phyloP scores from a whole-genome alignment of 768 basidiomycete genomes.

The Nidula microcarpa region DNA sequence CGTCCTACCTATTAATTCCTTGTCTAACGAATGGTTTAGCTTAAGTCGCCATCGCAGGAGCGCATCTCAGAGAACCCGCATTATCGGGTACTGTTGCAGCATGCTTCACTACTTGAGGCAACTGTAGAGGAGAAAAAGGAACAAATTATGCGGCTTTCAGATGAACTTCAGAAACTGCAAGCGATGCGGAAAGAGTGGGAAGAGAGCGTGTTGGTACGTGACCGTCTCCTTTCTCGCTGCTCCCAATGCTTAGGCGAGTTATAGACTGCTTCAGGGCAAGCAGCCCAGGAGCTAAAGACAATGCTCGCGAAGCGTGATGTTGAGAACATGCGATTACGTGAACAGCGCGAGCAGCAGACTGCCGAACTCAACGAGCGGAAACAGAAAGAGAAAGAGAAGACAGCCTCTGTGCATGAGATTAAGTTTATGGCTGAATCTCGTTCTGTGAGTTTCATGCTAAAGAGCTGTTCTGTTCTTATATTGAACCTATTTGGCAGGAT shows the following conservation, averaged over 20 bases:
- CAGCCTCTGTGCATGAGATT: conserved; percentile 59
- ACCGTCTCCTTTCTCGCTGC: too few species aligned
- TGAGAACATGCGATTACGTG: conserved; percentile 67
- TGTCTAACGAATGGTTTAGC: conserved; percentile 17
- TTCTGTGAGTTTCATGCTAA: conserved; percentile 30
- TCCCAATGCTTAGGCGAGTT: too few species aligned
- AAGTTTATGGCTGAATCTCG: conserved; percentile 64
- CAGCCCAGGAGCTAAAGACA: conserved; percentile 59
- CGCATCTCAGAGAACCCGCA: conserved; percentile 41
- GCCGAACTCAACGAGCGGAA: conserved; percentile 70
- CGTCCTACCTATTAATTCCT: conserved; percentile 1
- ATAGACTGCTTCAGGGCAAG: conserved; percentile 38
- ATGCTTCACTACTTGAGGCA: conserved; percentile 45
- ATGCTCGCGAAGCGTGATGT: conserved; percentile 61
- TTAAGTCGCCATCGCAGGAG: conserved; percentile 40
- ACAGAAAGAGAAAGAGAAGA: conserved; percentile 56
- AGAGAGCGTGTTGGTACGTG: conserved; percentile 39
- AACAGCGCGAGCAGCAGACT: conserved; percentile 62
- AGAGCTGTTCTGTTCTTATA: not conserved
- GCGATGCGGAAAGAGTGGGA: conserved; percentile 43
- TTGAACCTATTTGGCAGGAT: conserved; percentile 40
- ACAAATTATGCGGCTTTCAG: conserved; percentile 36
- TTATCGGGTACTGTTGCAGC: conserved; percentile 56
- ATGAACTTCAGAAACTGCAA: conserved; percentile 38
- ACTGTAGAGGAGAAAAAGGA: conserved; percentile 32